Conservation (phyloP, 805 yeast species). For the Candida lessepsii region DNA sequence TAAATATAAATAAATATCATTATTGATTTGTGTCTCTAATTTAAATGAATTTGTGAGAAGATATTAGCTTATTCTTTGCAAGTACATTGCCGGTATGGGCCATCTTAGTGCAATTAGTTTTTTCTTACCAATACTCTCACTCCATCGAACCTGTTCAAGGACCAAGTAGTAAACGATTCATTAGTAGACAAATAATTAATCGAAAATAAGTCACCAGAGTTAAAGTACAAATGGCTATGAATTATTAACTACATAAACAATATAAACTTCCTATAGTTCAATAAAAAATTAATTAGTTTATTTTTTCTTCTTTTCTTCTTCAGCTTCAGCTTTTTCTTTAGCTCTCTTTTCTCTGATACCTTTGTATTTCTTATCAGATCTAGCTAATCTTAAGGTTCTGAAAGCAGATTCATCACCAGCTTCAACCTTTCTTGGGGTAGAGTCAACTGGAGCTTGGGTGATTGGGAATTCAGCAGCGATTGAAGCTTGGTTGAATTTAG, state of each 20-base stretch:
- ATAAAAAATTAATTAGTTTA: constrained; percentile 38
- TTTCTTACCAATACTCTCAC: neutral
- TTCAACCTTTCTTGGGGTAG: constrained; percentile 87
- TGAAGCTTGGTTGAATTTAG: constrained; percentile 62
- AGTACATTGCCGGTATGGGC: too few species aligned
- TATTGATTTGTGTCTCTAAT: neutral
- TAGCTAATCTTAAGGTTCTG: constrained; percentile 94
- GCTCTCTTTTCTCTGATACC: constrained; percentile 99
- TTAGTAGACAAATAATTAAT: too few species aligned
- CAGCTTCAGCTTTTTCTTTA: constrained; percentile 96
- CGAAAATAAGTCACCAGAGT: too few species aligned
- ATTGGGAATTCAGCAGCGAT: constrained; percentile 88
- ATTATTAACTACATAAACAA: constrained; percentile 7
- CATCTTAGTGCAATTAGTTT: too few species aligned
- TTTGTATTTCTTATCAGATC: constrained; percentile 88
- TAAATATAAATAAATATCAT: constrained; percentile 3
- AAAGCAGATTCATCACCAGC: constrained; percentile 70
- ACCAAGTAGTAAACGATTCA: too few species aligned
- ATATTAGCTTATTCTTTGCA: too few species aligned
- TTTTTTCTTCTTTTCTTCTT: constrained; percentile 96
- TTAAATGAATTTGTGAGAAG: too few species aligned
- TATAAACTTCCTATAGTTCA: constrained; percentile 2
- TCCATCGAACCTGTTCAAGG: too few species aligned
- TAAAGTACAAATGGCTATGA: constrained; percentile 4
- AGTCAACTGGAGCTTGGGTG: constrained; percentile 69